Evolutionary conservation across 2,329 filamentous ascomycete genomes (phyloP), one percentile per base, ranked within the genome.

Genomic region (Beauveria australis): DNA sequence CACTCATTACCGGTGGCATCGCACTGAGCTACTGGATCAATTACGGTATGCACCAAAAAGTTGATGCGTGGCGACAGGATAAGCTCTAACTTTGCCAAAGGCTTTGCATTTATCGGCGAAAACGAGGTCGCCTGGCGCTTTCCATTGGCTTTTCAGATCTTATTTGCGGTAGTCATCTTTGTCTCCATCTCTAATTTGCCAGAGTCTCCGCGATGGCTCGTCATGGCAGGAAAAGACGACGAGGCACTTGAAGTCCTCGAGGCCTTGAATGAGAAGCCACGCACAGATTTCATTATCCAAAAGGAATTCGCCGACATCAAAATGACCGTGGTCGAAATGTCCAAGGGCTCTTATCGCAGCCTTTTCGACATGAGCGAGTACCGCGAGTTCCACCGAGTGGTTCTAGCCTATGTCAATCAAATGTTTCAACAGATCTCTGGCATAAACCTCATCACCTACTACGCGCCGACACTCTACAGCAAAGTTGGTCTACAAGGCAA

Each of bases 331-430:
- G 40, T 60, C 18, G 58, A 60, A 49, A 66, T 78, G 68, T 74
- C 76, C 61, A 78, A 81, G 71, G 73, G 79, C 28, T 75, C 73
- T 28, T 85, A 85, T 71, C 69, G 70, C 6, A 83, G 85, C 63
- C 77, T 85, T 61, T 85, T 85, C 71, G 84, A 79, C 63, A 82
- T 82, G 76, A 77, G 74, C 62, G 78, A 81, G 63, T 75, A 83
- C 67, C 77, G 80, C 47, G 78, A 83, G 69, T 75, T 84, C 63
- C 81, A 84, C 70, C 79, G 81, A 59, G 79, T 79, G 9, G 68
- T 79, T 14, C 74, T 84, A 28, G 81, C 79, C 63, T 83, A 83
- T 64, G 76, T 82, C 70, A 83, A 82, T 69, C 80, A 83, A 67
- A 76, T 82, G 73, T 84, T 81, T 71, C 78, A 76, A 26, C 62